phyloP scores from a whole-genome alignment of 1,284 basidiomycete genomes.

The Tylopilus sp. region DNA sequence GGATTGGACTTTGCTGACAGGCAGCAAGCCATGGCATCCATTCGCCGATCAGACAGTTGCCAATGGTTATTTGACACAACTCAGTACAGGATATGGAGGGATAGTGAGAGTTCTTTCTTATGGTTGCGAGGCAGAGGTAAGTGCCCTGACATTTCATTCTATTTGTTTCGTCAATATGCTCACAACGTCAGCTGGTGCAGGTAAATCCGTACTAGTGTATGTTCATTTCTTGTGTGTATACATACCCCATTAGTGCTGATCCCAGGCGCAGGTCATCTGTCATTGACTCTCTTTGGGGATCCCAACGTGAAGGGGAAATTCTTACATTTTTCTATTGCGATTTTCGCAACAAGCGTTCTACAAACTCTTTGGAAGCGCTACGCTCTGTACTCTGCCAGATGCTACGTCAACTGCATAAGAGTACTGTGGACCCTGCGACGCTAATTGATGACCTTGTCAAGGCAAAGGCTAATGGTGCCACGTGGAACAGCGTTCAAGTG shows the following conservation, averaged over 20 bases:
- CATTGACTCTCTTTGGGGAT: neutral
- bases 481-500: neutral
- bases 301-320: neutral
- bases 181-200: neutral
- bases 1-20: constrained; percentile 1
- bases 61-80: constrained; percentile 2
- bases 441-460: neutral
- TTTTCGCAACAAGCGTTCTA: neutral
- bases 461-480: neutral
- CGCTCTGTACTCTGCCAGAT: constrained; percentile 6
- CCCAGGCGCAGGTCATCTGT: neutral
- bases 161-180: neutral
- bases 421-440: neutral
- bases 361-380: neutral
- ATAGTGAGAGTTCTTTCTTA: neutral
- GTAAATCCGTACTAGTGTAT: constrained; percentile 1
- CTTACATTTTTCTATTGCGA: constrained; percentile 8
- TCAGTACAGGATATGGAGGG: constrained; percentile 1
- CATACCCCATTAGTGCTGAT: neutral
- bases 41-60: constrained; percentile 3
- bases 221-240: neutral
- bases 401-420: neutral
- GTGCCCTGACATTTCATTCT: neutral
- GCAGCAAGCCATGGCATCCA: neutral
- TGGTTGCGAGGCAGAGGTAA: constrained; percentile 8